Percentiles rank a stretch among this genome's conserved stretches.
These are phyloP conservation scores for Pythium rishiriense DNA, from an alignment of 352 stramenopile species.

Conservation along the genomic window DNA sequence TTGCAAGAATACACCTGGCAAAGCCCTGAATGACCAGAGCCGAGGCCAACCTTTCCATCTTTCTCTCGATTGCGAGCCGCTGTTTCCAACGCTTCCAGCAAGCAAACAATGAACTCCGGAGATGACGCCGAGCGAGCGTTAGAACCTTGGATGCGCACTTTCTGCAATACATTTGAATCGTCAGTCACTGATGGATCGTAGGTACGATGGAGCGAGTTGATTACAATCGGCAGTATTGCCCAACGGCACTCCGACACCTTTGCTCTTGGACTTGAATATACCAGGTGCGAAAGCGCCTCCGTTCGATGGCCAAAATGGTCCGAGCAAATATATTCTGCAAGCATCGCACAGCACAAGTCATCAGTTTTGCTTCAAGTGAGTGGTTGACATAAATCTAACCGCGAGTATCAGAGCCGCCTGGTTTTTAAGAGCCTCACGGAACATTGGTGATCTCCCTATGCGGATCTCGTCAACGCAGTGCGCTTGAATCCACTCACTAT, in stretches of 20 bases:
- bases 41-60: conserved; percentile 47
- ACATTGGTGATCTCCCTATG: conserved; percentile 15
- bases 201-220: background rate
- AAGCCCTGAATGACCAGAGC: conserved; percentile 58
- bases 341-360: too few relatives aligned
- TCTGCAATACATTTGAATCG: conserved; percentile 20
- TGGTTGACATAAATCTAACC: conserved; percentile 28
- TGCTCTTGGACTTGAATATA: conserved; percentile 16
- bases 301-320: background rate
- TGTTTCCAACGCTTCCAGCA: conserved; percentile 41
- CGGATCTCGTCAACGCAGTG: conserved; percentile 53
- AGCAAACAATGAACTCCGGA: conserved; percentile 29
- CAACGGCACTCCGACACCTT: conserved; percentile 31
- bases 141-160: conserved; percentile 51
- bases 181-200: background rate
- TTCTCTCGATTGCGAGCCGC: conserved; percentile 23
- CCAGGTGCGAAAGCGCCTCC: conserved; percentile 35
- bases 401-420: conserved; percentile 44
- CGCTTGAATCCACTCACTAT: conserved; percentile 44
- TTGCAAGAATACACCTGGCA: conserved; percentile 34
- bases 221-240: conserved; percentile 54
- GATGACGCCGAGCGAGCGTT: conserved; percentile 29
- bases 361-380: too few relatives aligned
- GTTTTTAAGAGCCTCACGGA: conserved; percentile 28
- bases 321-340: conserved; percentile 4